Base-by-base conservation (phyloP, 83 land plant genomes). In the Larix sibirica region DNA sequence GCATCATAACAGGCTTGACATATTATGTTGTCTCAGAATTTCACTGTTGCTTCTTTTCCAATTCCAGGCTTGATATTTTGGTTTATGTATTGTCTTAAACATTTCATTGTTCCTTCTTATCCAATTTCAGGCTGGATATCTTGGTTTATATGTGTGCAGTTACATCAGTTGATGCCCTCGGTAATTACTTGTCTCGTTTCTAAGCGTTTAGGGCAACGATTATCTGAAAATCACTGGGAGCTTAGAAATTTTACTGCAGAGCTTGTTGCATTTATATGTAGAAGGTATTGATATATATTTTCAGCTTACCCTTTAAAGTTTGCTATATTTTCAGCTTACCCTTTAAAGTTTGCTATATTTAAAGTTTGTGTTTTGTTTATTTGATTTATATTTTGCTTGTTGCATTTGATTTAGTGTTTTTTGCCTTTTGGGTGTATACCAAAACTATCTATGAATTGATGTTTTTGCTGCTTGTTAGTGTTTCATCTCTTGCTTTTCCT, bases 81-180 rank as follows among this genome's bases (percentile, higher is more conserved):
- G 26, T 76, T 50, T 76, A 42, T 76, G 2, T 50, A 12, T 50
- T 50, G 56, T 50, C 56, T 50, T 50, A 10, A 10, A 1, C 56
- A 50, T 50, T 50, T 50, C 56, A 10, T 10, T 50, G 56, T 50
- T 10, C 56, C 56, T 10, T 50, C 13, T 50, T 50, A 8, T 47
- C 54, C 56, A 50, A 50, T 10, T 50, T 50, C 56, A 50, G 13
- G 56, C 13, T 50, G 10, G 10, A 50, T 50, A 50, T 50, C 56
- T 50, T 50, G 56, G 56, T 50, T 50, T 50, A 50, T 50, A 10
- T 50, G 56, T 50, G 56, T 79, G 75, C 94, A 97, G 99, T 86
- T 97, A 67, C 99, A 97, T 88, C 99, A 97, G 81, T 50, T 97
- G 85, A 97, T 97, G 99, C 99, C 97, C 23, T 92, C 99, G 18